Percentiles rank a stretch among this genome's conserved stretches.
phyloP scores from a whole-genome alignment of 129 eudicot genomes.

The Chrysanthemum seticuspe region DNA sequence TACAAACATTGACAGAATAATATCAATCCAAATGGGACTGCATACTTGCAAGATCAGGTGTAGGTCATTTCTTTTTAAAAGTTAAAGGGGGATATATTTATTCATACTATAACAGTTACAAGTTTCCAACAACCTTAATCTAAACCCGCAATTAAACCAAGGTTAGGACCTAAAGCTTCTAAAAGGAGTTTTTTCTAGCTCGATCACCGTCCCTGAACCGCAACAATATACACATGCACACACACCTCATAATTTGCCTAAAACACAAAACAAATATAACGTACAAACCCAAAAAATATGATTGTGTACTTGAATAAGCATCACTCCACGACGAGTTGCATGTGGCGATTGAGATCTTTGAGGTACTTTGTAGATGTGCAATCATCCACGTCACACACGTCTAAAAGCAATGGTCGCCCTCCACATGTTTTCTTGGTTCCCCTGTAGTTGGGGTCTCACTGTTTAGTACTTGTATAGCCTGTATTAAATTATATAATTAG shows the following conservation, averaged over 20 bases:
- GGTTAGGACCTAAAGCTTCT: constrained; percentile 28
- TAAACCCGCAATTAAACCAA: constrained; percentile 21
- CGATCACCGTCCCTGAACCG: constrained; percentile 4
- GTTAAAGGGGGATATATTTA: not conserved
- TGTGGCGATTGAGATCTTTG: constrained; percentile 82
- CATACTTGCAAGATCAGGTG: not conserved
- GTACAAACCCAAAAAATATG: constrained; percentile 3
- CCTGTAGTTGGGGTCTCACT: constrained; percentile 46
- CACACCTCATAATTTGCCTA: constrained; percentile 19
- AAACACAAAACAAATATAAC: constrained; percentile 5
- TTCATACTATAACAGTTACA: constrained; percentile 11
- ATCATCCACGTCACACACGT: constrained; percentile 72
- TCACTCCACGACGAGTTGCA: constrained; percentile 85
- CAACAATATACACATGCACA: constrained; percentile 35
- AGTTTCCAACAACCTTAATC: constrained; percentile 12
- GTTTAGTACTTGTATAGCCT: constrained; percentile 64
- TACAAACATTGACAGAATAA: not conserved
- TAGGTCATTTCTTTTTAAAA: not conserved
- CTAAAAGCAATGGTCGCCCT: constrained; percentile 43
- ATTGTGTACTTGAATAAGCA: constrained; percentile 2
- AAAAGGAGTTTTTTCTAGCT: constrained; percentile 22
- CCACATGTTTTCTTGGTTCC: constrained; percentile 52
- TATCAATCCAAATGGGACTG: not conserved
- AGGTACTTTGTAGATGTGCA: constrained; percentile 66
- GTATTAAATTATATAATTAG: not conserved